Conservation (phyloP, 495 filamentous ascomycete species). For the Echria macrotheca region DNA sequence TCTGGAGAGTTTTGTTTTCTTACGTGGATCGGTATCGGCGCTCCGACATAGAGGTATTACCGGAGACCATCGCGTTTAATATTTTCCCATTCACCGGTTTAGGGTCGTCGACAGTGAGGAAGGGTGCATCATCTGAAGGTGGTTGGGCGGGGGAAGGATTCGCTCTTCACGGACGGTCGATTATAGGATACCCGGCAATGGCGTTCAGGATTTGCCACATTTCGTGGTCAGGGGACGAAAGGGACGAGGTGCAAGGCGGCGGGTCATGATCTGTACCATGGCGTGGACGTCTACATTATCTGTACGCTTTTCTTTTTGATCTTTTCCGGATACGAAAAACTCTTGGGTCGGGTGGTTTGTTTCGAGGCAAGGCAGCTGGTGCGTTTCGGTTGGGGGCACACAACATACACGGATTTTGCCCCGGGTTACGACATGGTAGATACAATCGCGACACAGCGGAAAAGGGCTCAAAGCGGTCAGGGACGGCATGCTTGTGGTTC, state of each 20-base stretch:
- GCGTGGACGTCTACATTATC: slow-evolving; percentile 9
- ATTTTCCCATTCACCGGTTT: too few relatives aligned
- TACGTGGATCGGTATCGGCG: too few relatives aligned
- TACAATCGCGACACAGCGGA: background rate
- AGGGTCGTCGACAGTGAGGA: too few relatives aligned
- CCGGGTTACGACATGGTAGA: slow-evolving; percentile 11
- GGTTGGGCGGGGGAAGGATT: too few relatives aligned
- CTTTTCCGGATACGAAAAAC: slow-evolving; percentile 8
- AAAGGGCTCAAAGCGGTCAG: slow-evolving; percentile 1
- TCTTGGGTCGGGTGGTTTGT: slow-evolving; percentile 2
- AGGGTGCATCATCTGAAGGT: too few relatives aligned
- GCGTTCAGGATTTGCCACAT: too few relatives aligned
- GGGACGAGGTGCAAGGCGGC: background rate
- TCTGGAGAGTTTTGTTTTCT: too few relatives aligned
- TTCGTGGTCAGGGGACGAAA: too few relatives aligned
- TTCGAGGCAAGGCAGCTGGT: too few relatives aligned
- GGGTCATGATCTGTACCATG: slow-evolving; percentile 18
- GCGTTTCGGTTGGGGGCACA: slow-evolving; percentile 12
- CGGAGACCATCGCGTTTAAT: too few relatives aligned
- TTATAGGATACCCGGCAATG: too few relatives aligned
- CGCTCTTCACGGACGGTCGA: slow-evolving; percentile 14
- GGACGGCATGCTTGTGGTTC: background rate
- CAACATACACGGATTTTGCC: slow-evolving; percentile 16
- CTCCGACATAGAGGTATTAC: too few relatives aligned
- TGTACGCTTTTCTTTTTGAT: slow-evolving; percentile 4